Base-by-base conservation (phyloP, 306 rosid genomes). In the peach (Prunus persica) region DNA sequence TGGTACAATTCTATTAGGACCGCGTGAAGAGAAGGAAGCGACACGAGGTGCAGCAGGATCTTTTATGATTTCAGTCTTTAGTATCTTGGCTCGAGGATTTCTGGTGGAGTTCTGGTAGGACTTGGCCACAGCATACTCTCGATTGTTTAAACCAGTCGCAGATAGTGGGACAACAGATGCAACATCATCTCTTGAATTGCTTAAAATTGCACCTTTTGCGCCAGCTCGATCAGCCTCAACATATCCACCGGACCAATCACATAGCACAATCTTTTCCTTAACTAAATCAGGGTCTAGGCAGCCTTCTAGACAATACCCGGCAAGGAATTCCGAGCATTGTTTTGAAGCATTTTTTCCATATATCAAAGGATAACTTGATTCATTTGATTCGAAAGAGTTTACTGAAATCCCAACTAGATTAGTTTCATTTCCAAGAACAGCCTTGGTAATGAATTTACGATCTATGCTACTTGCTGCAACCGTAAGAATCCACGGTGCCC, bases 11-110 rank as follows among this genome's bases (percentile, higher is more conserved):
- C 47, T 9, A 60, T 76, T 83, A 12, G 84, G 84, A 11, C 84
- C 84, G 14, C 84, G 77, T 24, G 84, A 79, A 49, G 84, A 83
- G 61, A 83, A 83, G 30, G 84, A 79, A 76, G 65, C 84, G 12
- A 83, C 79, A 71, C 25, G 27, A 3, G 87, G 86, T 13, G 86
- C 79, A 15, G 46, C 41, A n/a, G 22, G 32, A 72, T 84, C 84
- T 50, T 79, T 34, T 8, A 41, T 47, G 25, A n/a, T 24, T 16
- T 58, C 77, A 43, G 81, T 79, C 52, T 72, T 79, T 11, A 24
- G 24, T 55, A 79, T 76, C n/a, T 15, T 80, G 1, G 80, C 84
- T 51, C 6, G 64, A 4, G 84, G 79, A 7, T 63, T 4, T 60
- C 2, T 81, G 34, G 8, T 80, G 69, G 67, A 68, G 49, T 56